Evolutionary conservation across 805 yeast species (phyloP).

Genomic region (Wickerhamiella domercqiae): DNA sequence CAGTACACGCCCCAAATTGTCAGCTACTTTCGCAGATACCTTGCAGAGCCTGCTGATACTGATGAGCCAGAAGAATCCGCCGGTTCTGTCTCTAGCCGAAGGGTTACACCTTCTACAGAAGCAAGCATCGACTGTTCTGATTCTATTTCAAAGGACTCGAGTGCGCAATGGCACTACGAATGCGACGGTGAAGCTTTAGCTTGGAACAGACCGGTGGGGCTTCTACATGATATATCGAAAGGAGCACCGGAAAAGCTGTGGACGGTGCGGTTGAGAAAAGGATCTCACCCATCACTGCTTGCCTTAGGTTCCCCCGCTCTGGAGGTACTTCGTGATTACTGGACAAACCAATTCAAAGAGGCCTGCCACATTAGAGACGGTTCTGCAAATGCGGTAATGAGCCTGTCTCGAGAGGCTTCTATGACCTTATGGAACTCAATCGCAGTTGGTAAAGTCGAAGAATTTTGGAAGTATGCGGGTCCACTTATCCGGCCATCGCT

Average conservation of each 20-base stretch:
- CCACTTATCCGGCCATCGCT: constrained; percentile 10
- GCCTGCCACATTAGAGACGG: constrained; percentile 63
- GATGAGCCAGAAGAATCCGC: too few relatives aligned
- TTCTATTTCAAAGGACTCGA: not conserved
- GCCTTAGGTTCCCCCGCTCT: constrained; percentile 20
- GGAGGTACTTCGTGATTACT: constrained; percentile 31
- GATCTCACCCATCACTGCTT: constrained; percentile 29
- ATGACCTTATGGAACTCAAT: constrained; percentile 35
- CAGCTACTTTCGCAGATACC: constrained; percentile 10
- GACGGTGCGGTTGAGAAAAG: constrained; percentile 31
- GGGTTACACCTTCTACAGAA: too few relatives aligned
- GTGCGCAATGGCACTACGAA: constrained; percentile 13
- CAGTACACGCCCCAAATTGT: constrained; percentile 7
- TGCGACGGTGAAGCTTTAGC: constrained; percentile 6
- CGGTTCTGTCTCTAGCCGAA: too few relatives aligned
- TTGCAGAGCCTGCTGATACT: too few relatives aligned
- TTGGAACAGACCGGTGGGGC: constrained; percentile 16
- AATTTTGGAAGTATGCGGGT: constrained; percentile 19
- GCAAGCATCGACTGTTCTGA: too few relatives aligned
- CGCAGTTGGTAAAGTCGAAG: constrained; percentile 7
- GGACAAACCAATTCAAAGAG: constrained; percentile 75
- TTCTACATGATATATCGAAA: constrained; percentile 10
- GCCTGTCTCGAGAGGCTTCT: constrained; percentile 48
- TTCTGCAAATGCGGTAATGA: constrained; percentile 67
- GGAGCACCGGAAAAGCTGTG: constrained; percentile 25